A percentile compares a stretch with the other conserved stretches of the same genome.
Conservation (phyloP, 1,284 basidiomycete genomes). For the Leccinum proximum region DNA sequence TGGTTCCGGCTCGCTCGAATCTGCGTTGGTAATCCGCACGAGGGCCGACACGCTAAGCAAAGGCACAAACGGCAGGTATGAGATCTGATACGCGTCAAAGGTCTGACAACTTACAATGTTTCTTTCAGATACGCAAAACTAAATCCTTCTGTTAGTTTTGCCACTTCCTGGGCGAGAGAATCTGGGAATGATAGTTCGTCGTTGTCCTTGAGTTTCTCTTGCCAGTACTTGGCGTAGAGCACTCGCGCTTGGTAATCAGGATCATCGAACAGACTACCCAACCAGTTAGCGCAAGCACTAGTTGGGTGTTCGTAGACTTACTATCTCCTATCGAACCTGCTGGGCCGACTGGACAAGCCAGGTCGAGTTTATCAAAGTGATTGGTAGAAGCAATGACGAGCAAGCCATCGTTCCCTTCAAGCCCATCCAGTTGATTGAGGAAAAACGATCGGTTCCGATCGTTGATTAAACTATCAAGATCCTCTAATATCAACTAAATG, state of each 20-base stretch:
- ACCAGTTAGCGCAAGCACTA: conserved; percentile 3
- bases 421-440: conserved; percentile 78
- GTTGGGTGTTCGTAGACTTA: conserved; percentile 34
- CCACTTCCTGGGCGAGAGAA: conserved; percentile 54
- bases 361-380: conserved; percentile 76
- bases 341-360: conserved; percentile 71
- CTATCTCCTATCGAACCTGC: conserved; percentile 86
- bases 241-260: conserved; percentile 60
- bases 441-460: conserved; percentile 79
- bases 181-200: conserved; percentile 64
- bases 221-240: conserved; percentile 75
- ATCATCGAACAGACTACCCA: conserved; percentile 57
- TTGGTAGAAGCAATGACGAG: conserved; percentile 82
- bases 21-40: conserved; percentile 49
- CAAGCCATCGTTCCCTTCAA: conserved; percentile 74
- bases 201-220: conserved; percentile 63
- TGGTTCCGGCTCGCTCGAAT: conserved; percentile 42
- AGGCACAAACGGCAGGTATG: conserved; percentile 1
- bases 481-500: conserved; percentile 57
- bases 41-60: conserved; percentile 57
- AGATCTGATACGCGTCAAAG: not conserved
- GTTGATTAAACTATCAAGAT: conserved; percentile 78
- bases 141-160: conserved; percentile 58
- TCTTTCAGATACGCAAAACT: conserved; percentile 86
- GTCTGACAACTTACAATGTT: conserved; percentile 59